A percentile compares a stretch with the other conserved stretches of the same genome.
These are phyloP conservation scores for Aspergillus spinulosporus DNA, from an alignment of 2,329 filamentous ascomycete species.

Conservation along the genomic window DNA sequence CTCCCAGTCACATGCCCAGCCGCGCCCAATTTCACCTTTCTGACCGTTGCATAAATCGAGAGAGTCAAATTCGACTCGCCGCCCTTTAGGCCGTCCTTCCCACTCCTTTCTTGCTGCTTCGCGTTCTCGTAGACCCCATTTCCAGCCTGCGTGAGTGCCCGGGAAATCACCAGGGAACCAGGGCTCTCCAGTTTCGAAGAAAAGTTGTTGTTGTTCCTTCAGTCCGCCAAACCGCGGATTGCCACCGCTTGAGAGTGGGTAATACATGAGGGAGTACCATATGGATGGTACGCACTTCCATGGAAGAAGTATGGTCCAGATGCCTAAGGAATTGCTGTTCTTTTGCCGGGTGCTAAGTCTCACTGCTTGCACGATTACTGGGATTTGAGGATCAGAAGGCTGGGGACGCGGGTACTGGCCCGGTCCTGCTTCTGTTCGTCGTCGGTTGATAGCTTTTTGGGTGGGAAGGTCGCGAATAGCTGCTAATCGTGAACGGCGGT, in stretches of 20 bases:
- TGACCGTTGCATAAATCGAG: slow-evolving; percentile 71
- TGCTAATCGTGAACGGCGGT: slow-evolving; percentile 63
- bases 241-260: slow-evolving; percentile 73
- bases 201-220: slow-evolving; percentile 73
- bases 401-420: slow-evolving; percentile 62
- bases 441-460: slow-evolving; percentile 78
- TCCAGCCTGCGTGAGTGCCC: slow-evolving; percentile 73
- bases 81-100: slow-evolving; percentile 77
- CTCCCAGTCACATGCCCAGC: slow-evolving; percentile 83
- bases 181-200: slow-evolving; percentile 73
- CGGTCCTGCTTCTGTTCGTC: slow-evolving; percentile 65
- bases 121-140: slow-evolving; percentile 72
- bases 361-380: slow-evolving; percentile 68
- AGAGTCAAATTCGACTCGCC: slow-evolving; percentile 71
- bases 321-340: slow-evolving; percentile 59
- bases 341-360: slow-evolving; percentile 44
- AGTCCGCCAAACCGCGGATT: slow-evolving; percentile 82
- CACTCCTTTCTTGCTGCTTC: slow-evolving; percentile 63
- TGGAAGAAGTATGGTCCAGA: slow-evolving; percentile 81
- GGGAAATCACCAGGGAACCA: slow-evolving; percentile 88
- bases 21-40: slow-evolving; percentile 79
- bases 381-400: slow-evolving; percentile 72
- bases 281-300: slow-evolving; percentile 86
- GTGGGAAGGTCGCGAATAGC: slow-evolving; percentile 67
- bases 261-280: slow-evolving; percentile 85